Percentiles rank a stretch among this genome's conserved stretches.
Conservation (phyloP, 1,139 yeast genomes). For the Schwanniomyces etchellsii region DNA sequence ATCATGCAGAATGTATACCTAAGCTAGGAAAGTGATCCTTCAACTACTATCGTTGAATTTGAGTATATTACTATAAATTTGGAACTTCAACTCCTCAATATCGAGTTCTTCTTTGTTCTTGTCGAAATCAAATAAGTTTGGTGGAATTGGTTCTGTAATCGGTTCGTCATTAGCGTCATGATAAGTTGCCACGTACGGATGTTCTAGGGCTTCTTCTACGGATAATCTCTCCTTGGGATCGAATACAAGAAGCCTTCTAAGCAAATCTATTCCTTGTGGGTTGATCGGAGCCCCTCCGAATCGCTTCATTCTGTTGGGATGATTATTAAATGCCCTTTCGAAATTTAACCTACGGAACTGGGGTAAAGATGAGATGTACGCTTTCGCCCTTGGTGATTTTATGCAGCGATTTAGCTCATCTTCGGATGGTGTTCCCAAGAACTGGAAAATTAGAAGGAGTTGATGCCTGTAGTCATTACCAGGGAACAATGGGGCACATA, state of each 20-base stretch:
- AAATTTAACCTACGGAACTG: conserved; percentile 7
- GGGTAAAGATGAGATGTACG: conserved; percentile 56
- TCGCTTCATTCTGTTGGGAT: conserved; percentile 15
- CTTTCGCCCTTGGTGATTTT: conserved; percentile 56
- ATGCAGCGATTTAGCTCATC: conserved; percentile 48
- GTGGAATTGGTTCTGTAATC: conserved; percentile 63
- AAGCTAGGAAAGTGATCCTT: no score
- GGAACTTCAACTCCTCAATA: conserved; percentile 62
- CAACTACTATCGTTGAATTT: conserved; percentile 12
- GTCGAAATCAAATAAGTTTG: conserved; percentile 80
- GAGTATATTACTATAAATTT: conserved; percentile 61
- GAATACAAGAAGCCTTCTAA: conserved; percentile 70
- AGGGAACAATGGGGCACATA: conserved; percentile 68
- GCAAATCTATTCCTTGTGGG: conserved; percentile 71
- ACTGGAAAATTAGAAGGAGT: conserved; percentile 52
- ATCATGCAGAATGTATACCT: no score
- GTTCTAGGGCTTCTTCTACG: conserved; percentile 74
- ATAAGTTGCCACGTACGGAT: conserved; percentile 74
- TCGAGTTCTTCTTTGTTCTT: conserved; percentile 64
- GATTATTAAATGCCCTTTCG: conserved; percentile 11
- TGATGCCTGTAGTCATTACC: conserved; percentile 74
- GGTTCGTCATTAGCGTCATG: conserved; percentile 89
- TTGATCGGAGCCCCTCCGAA: conserved; percentile 27
- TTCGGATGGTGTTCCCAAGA: conserved; percentile 59
- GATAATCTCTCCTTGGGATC: conserved; percentile 76